Conservation (phyloP, 2,329 filamentous ascomycete species). For the Verticillium nubilum region DNA sequence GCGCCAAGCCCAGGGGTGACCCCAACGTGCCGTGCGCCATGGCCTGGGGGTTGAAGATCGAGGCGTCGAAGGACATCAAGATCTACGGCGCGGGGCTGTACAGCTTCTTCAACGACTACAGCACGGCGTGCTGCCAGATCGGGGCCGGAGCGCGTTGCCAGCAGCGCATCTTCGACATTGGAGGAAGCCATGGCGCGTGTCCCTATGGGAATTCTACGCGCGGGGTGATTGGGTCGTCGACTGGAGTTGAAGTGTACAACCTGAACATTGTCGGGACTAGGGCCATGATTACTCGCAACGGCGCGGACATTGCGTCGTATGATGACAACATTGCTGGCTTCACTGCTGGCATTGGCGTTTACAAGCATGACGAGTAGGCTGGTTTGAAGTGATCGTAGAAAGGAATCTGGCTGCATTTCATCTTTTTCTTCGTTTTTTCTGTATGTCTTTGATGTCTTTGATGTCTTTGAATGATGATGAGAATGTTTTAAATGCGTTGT, state of each 20-base stretch:
- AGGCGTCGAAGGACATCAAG: slow-evolving; percentile 48
- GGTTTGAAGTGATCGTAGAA: slow-evolving; percentile 4
- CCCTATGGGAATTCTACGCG: neutral
- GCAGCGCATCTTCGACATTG: slow-evolving; percentile 31
- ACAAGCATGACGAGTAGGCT: slow-evolving; percentile 8
- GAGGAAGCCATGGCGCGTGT: slow-evolving; percentile 2
- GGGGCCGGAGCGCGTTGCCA: slow-evolving; percentile 39
- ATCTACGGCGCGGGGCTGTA: slow-evolving; percentile 63
- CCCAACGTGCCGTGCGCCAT: slow-evolving; percentile 36
- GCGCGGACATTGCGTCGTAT: slow-evolving; percentile 25
- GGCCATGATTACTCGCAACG: slow-evolving; percentile 32
- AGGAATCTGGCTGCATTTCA: neutral
- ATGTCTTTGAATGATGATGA: neutral
- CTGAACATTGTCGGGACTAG: slow-evolving; percentile 38
- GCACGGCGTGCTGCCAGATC: slow-evolving; percentile 37
- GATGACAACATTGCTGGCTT: slow-evolving; percentile 33
- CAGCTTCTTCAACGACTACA: slow-evolving; percentile 63
- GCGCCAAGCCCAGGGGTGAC: slow-evolving; percentile 16
- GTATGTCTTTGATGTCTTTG: neutral
- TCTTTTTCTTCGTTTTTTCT: neutral
- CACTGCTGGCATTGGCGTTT: slow-evolving; percentile 29
- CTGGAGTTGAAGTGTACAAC: slow-evolving; percentile 31
- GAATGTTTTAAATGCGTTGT: neutral
- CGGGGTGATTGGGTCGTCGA: slow-evolving; percentile 3
- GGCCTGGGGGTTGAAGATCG: slow-evolving; percentile 61